Evolutionary conservation across 768 basidiomycete species (phyloP).

Genomic region (Lepiota venenata): DNA sequence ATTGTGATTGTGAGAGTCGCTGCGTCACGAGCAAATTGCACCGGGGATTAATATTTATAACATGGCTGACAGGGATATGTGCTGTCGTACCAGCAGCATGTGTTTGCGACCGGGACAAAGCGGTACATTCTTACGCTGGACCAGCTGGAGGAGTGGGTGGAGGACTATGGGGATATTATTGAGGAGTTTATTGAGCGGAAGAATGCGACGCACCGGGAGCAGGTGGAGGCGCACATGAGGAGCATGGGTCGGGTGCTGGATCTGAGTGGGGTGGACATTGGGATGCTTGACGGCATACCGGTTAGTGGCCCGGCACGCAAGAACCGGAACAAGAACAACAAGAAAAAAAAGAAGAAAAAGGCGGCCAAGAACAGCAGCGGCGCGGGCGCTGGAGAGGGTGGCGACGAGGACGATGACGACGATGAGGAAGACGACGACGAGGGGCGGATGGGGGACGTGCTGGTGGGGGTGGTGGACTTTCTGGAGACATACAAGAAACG

Average conservation of each 20-base stretch:
- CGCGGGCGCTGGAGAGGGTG: background rate
- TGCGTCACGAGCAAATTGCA: background rate
- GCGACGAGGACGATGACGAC: background rate
- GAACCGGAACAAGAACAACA: slow-evolving; percentile 8
- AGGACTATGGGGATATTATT: slow-evolving; percentile 11
- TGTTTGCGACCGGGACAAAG: slow-evolving; percentile 13
- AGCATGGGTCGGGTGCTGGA: slow-evolving; percentile 8
- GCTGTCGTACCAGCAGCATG: slow-evolving; percentile 13
- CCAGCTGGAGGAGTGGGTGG: slow-evolving; percentile 12
- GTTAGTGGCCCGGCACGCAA: background rate
- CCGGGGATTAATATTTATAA: background rate
- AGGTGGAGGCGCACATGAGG: slow-evolving; percentile 12
- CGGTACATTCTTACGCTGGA: slow-evolving; percentile 11
- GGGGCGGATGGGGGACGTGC: slow-evolving; percentile 5
- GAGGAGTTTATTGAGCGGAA: slow-evolving; percentile 13
- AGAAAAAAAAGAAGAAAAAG: slow-evolving; percentile 11
- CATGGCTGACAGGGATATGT: slow-evolving; percentile 8
- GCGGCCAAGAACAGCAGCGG: no score
- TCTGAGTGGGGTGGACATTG: slow-evolving; percentile 10
- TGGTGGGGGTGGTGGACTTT: slow-evolving; percentile 10
- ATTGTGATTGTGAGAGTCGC: slow-evolving; percentile 12
- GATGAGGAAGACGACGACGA: slow-evolving; percentile 4
- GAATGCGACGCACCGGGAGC: slow-evolving; percentile 12
- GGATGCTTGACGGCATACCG: background rate
- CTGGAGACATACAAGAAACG: slow-evolving; percentile 10